These are phyloP conservation scores for Talaromyces borbonicus DNA, from an alignment of 495 filamentous ascomycete species.

Conservation along the genomic window DNA sequence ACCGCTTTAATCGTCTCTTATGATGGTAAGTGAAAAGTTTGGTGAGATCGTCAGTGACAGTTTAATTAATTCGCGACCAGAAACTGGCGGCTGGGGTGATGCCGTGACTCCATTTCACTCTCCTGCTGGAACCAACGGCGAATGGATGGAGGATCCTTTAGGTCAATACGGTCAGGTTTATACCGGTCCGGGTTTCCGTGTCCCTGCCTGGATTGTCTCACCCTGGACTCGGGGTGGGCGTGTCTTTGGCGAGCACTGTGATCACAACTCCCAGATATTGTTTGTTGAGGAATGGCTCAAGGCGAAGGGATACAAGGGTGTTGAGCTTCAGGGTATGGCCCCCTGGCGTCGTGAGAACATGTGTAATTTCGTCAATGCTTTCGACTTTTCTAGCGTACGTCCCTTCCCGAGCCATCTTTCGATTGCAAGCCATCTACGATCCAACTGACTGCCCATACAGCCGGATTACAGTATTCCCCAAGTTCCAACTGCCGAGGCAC, in stretches of 20 bases:
- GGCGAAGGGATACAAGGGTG: slow-evolving; percentile 38
- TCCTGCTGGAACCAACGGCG: slow-evolving; percentile 37
- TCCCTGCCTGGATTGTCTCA: slow-evolving; percentile 47
- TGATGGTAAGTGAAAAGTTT: slow-evolving; percentile 24
- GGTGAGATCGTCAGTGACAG: background rate
- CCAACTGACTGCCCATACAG: slow-evolving; percentile 8
- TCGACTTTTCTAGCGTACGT: slow-evolving; percentile 39
- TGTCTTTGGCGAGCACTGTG: slow-evolving; percentile 45
- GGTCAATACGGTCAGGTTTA: slow-evolving; percentile 37
- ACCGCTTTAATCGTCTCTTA: slow-evolving; percentile 44
- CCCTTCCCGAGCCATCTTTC: background rate
- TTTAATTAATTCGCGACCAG: slow-evolving; percentile 9
- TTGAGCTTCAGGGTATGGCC: slow-evolving; percentile 39
- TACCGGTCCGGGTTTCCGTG: slow-evolving; percentile 41
- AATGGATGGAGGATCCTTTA: slow-evolving; percentile 47
- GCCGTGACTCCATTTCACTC: slow-evolving; percentile 46
- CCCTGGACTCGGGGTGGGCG: slow-evolving; percentile 47
- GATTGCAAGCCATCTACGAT: too few species aligned
- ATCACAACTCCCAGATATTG: slow-evolving; percentile 48
- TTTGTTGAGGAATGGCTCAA: slow-evolving; percentile 45
- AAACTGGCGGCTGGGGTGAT: slow-evolving; percentile 46
- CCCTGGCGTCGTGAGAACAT: slow-evolving; percentile 44
- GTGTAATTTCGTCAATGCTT: slow-evolving; percentile 43
- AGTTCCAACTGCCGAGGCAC: slow-evolving; percentile 31
- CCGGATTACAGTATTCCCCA: slow-evolving; percentile 37